These are phyloP conservation scores for Stenocarpella maydis DNA, from an alignment of 2,329 filamentous ascomycete genomes.

Conservation along the genomic window DNA sequence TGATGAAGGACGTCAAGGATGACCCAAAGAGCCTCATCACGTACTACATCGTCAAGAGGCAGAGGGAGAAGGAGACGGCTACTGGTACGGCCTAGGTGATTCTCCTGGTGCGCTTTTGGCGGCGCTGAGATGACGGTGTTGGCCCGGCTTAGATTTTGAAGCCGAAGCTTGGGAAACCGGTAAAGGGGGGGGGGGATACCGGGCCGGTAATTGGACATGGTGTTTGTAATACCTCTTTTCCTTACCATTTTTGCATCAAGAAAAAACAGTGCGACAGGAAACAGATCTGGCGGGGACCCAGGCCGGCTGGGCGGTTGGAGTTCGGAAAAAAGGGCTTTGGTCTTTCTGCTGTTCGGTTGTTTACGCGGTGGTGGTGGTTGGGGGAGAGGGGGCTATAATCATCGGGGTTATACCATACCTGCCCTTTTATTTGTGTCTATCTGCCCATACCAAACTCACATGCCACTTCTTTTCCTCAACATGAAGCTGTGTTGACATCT, in stretches of 20 bases:
- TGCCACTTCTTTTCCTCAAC: background rate
- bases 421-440: background rate
- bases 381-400: too few species aligned
- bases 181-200: too few species aligned
- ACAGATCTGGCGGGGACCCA: background rate
- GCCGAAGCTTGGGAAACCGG: too few species aligned
- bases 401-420: slow-evolving; percentile 7
- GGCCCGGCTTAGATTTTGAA: too few species aligned
- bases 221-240: background rate
- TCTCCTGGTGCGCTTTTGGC: background rate
- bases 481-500: background rate
- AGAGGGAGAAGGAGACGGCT: slow-evolving; percentile 55
- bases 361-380: background rate
- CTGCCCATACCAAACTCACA: background rate
- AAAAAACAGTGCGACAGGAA: slow-evolving; percentile 1
- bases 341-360: background rate
- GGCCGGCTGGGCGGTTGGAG: slow-evolving; percentile 5
- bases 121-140: background rate
- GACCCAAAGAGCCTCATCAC: slow-evolving; percentile 80
- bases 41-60: slow-evolving; percentile 80
- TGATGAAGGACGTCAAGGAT: slow-evolving; percentile 70
- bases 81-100: slow-evolving; percentile 26
- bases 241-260: slow-evolving; percentile 9
- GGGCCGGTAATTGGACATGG: too few species aligned
- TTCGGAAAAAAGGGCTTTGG: background rate